These are phyloP conservation scores for Prinsepia uniflora DNA, from an alignment of 306 rosid species.

Conservation along the genomic window DNA sequence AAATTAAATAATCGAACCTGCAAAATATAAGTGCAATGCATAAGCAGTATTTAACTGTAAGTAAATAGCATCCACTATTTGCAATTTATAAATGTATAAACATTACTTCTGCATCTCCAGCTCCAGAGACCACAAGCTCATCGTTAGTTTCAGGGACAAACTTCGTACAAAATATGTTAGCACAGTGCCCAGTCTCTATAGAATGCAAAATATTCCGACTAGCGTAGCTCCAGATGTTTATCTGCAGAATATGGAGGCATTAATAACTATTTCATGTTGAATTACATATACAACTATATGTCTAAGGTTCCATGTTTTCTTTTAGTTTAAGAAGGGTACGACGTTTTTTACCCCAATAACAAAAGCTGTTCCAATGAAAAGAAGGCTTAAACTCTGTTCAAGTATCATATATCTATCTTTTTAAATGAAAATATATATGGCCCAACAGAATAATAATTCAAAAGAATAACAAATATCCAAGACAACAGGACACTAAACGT, in stretches of 20 bases:
- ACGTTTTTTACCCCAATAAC: background rate
- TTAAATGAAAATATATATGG: background rate
- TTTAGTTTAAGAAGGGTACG: background rate
- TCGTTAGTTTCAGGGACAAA: constrained; percentile 94
- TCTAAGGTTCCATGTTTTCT: constrained; percentile 1
- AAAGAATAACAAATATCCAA: background rate
- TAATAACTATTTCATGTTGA: constrained; percentile 18
- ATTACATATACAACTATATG: background rate
- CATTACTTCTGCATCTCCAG: constrained; percentile 95
- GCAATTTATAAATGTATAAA: background rate
- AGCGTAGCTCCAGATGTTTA: constrained; percentile 84
- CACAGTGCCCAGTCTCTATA: constrained; percentile 82
- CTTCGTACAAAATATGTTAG: constrained; percentile 91
- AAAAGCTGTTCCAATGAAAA: background rate
- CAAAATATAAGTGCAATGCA: constrained; percentile 23
- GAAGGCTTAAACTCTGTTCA: background rate
- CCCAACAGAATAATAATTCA: background rate
- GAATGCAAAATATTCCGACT: constrained; percentile 69
- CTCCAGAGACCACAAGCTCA: constrained; percentile 95
- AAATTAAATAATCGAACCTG: constrained; percentile 93
- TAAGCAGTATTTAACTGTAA: constrained; percentile 16
- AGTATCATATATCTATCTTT: background rate
- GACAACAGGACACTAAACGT: background rate
- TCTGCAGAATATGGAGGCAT: constrained; percentile 48
- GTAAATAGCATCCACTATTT: constrained; percentile 10